phyloP scores from a whole-genome alignment of 2,329 filamentous ascomycete species.

The Penicillium decumbens region DNA sequence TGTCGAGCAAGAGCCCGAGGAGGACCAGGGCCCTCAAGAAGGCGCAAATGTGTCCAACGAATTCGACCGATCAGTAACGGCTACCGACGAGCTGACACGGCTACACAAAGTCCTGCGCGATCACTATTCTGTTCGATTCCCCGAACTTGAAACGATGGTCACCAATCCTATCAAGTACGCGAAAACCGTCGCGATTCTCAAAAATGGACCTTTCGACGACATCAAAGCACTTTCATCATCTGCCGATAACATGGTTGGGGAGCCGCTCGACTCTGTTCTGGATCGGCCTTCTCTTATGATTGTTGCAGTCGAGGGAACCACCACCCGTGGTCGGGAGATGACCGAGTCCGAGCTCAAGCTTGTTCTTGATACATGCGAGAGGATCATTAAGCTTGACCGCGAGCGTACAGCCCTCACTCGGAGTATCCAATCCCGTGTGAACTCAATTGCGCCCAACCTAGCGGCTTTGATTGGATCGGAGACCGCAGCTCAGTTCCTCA shows the following conservation, averaged over 20 bases:
- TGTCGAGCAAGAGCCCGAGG: conserved; percentile 58
- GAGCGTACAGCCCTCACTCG: conserved; percentile 83
- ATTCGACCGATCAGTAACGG: conserved; percentile 85
- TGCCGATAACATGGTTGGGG: conserved; percentile 70
- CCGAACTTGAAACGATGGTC: conserved; percentile 84
- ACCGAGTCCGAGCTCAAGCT: conserved; percentile 67
- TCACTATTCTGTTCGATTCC: conserved; percentile 90
- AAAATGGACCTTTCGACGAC: conserved; percentile 84
- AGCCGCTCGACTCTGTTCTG: conserved; percentile 71
- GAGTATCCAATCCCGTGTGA: conserved; percentile 97
- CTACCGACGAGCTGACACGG: conserved; percentile 85
- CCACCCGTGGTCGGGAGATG: conserved; percentile 75
- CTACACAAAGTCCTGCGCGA: conserved; percentile 97
- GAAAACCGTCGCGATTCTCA: conserved; percentile 87
- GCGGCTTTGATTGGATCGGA: conserved; percentile 86
- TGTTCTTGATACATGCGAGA: conserved; percentile 74
- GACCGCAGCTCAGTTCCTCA: conserved; percentile 93
- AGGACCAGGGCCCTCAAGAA: conserved; percentile 53
- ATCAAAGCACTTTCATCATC: conserved; percentile 76
- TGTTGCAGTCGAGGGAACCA: conserved; percentile 89
- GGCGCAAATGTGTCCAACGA: conserved; percentile 69
- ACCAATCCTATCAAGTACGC: conserved; percentile 92
- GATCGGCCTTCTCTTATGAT: conserved; percentile 92
- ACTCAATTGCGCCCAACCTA: conserved; percentile 88
- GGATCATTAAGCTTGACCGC: conserved; percentile 79